Evolutionary conservation across 768 basidiomycete species (phyloP), one percentile per base, ranked within the genome.

Genomic region (Paxillus ammoniavirescens): DNA sequence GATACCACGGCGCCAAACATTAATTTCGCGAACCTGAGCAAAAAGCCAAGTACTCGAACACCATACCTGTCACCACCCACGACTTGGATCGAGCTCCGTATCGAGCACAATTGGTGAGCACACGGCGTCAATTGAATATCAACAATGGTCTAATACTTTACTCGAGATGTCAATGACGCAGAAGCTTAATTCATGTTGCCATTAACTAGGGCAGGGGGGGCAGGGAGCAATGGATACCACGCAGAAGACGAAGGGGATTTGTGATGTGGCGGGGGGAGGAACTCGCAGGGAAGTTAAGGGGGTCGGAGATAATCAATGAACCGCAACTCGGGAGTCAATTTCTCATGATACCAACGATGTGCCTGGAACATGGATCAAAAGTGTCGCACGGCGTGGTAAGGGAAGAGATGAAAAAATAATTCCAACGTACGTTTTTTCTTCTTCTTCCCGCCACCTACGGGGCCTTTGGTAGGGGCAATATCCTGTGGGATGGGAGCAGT

Each of bases 351-450:
- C 52, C 49, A 66, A 31, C 14, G 66, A 68, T 8, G 60, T 68
- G 8, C 68, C 68, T 70, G 37, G 37, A 30, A 41, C 3, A 45
- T 14, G 37, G 2, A 26, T 44, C 59, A 47, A 59, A 44, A 51
- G 46, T 17, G 50, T 10, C 55, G 31, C 26, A 26, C 26, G 26
- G 26, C 26, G 13, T 52, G 35, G 41, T 35, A 33, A 13, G 42
- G 31, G 18, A 30, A 2, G 5, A 49, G 13, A 26, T 3, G 5
- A 49, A 15, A 30, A 42, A 31, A 23, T 42, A 31, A n/a, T 40
- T 37, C n/a, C 17, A 15, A 73, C 85, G 52, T 67, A 85, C 89
- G 82, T 76, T 91, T 91, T 65, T 82, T 82, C 72, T 87, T 92
- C 74, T 87, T 90, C 66, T 82, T 89, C 21, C 79, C 80, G 14